Conservation (phyloP, 2,329 filamentous ascomycete genomes). For the Ophiocordyceps camponoti-saundersi region DNA sequence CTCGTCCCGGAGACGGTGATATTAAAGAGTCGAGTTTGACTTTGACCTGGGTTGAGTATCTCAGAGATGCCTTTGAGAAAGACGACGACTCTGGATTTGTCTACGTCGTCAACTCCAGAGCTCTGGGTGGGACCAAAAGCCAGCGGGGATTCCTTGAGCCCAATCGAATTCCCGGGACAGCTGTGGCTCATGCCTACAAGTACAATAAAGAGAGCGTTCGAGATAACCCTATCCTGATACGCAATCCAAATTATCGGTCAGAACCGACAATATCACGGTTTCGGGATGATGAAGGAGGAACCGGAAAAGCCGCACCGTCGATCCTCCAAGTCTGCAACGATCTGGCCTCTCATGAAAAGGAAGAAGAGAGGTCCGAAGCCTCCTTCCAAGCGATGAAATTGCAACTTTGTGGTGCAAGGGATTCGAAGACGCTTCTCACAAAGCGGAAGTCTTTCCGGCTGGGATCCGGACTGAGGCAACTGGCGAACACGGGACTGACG, state of each 20-base stretch:
- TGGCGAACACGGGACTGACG: not conserved
- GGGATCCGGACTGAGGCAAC: not conserved
- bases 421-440: not conserved
- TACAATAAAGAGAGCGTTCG: not conserved
- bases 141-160: too few relatives aligned
- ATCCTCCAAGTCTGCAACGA: not conserved
- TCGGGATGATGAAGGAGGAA: too few relatives aligned
- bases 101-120: not conserved
- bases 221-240: not conserved
- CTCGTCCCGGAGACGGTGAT: not conserved
- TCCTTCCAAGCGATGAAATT: too few relatives aligned
- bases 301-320: not conserved
- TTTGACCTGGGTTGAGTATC: not conserved
- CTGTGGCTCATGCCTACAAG: not conserved
- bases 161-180: not conserved
- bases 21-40: not conserved
- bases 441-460: not conserved
- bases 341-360: not conserved
- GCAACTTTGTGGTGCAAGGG: too few relatives aligned
- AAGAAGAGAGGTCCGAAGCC: too few relatives aligned
- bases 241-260: not conserved
- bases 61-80: not conserved
- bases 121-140: not conserved
- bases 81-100: not conserved
- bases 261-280: too few relatives aligned